Conservation (phyloP, 306 rosid genomes). For the Lathyrus oleraceus region DNA sequence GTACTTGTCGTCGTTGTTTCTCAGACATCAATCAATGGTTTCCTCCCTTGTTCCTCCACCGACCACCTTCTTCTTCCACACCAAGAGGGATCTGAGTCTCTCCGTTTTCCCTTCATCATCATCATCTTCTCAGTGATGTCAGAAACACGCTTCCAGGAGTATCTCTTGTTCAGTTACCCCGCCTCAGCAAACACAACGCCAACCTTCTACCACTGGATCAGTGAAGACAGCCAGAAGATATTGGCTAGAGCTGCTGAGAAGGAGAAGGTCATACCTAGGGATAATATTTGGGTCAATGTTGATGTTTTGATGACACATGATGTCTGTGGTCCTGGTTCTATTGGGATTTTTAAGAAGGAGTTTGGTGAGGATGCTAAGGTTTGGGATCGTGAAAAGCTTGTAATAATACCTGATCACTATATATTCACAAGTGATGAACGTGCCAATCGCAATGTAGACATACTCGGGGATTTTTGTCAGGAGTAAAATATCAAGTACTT, state of each 20-base stretch:
- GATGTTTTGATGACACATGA: conserved; percentile 96
- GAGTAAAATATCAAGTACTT: conserved; percentile 94
- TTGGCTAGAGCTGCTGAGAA: conserved; percentile 80
- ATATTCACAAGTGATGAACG: conserved; percentile 91
- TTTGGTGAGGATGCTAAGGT: conserved; percentile 92
- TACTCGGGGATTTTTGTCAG: conserved; percentile 79
- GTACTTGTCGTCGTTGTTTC: not conserved
- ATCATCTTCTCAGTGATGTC: conserved; percentile 49
- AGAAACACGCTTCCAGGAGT: conserved; percentile 45
- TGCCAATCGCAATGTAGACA: conserved; percentile 93
- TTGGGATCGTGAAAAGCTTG: conserved; percentile 93
- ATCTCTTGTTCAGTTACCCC: conserved; percentile 64
- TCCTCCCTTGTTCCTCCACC: conserved; percentile 54
- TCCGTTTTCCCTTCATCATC: conserved; percentile 48
- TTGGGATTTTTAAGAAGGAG: conserved; percentile 91
- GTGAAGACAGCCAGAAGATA: conserved; percentile 85
- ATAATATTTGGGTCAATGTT: conserved; percentile 82
- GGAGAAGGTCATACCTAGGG: conserved; percentile 71
- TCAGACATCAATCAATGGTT: conserved; percentile 51
- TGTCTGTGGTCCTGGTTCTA: conserved; percentile 92
- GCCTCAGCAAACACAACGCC: conserved; percentile 79
- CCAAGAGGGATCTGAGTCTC: conserved; percentile 54
- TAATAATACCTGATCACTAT: conserved; percentile 93
- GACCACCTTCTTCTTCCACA: conserved; percentile 42
- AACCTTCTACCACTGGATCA: conserved; percentile 78